A percentile compares a stretch with the other conserved stretches of the same genome.
phyloP scores from a whole-genome alignment of 352 stramenopile genomes.

The Aphanomyces invadans region DNA sequence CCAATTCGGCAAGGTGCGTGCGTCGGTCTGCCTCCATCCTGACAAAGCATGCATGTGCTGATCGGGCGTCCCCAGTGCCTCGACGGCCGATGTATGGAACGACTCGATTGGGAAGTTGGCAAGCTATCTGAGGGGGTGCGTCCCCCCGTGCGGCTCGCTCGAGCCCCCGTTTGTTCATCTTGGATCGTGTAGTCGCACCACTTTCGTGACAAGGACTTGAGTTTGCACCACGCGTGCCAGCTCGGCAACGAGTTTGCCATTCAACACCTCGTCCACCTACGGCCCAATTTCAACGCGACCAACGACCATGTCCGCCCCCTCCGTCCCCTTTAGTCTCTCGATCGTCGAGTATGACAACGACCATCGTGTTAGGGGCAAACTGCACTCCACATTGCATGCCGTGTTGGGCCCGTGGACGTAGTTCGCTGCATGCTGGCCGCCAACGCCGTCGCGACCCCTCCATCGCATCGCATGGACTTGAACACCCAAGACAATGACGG shows the following conservation, averaged over 20 bases:
- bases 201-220: constrained; percentile 2
- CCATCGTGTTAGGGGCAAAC: constrained; percentile 7
- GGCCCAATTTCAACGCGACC: not conserved
- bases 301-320: not conserved
- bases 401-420: not conserved
- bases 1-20: constrained; percentile 23
- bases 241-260: constrained; percentile 8
- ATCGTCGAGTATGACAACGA: not conserved
- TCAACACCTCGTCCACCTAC: not conserved
- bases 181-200: constrained; percentile 14
- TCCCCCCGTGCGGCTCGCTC: too few species aligned
- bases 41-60: not conserved
- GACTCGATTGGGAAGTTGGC: constrained; percentile 10
- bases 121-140: constrained; percentile 7
- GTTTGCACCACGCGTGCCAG: constrained; percentile 10
- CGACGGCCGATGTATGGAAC: constrained; percentile 20
- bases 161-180: too few species aligned
- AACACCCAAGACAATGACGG: constrained; percentile 4
- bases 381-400: constrained; percentile 6
- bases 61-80: not conserved
- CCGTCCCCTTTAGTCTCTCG: too few species aligned
- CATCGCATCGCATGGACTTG: not conserved
- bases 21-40: not conserved
- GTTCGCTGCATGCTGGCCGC: not conserved
- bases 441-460: not conserved